Evolutionary conservation across 2,329 filamentous ascomycete species (phyloP).

Genomic region (Colletotrichum sp.): DNA sequence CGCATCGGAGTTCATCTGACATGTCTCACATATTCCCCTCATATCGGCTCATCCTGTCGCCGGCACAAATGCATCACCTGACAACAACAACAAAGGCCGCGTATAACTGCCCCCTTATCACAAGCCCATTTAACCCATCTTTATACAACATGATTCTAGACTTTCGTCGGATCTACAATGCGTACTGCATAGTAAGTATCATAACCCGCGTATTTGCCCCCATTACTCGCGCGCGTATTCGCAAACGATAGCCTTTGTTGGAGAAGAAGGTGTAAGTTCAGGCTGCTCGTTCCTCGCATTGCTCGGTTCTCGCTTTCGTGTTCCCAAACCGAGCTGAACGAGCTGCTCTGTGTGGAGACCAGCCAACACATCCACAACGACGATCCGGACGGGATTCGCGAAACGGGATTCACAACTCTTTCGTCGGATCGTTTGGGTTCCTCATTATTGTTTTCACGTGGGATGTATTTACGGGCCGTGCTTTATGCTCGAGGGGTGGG

Average conservation of each 20-base stretch:
- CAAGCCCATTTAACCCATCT: neutral
- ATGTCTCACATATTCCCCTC: neutral
- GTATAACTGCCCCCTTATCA: neutral
- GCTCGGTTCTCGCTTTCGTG: neutral
- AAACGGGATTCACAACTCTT: accelerated
- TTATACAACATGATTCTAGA: neutral
- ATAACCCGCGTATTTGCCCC: neutral
- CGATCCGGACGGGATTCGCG: neutral
- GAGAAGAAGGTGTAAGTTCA: neutral
- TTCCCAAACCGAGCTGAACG: neutral
- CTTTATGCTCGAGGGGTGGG: neutral
- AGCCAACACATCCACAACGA: neutral
- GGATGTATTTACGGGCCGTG: neutral
- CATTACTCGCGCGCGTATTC: neutral
- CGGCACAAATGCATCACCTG: neutral
- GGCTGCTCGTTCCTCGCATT: neutral
- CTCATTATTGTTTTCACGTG: neutral
- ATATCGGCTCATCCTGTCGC: neutral
- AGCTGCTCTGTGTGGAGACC: neutral
- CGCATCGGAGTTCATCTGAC: neutral
- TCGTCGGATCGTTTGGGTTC: neutral
- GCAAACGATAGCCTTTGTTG: neutral
- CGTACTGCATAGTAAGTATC: neutral
- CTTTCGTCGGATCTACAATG: neutral
- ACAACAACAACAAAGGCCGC: neutral